Conservation (phyloP, 192 early-diverging fungal genomes). For the Paraglomus brasilianum region DNA sequence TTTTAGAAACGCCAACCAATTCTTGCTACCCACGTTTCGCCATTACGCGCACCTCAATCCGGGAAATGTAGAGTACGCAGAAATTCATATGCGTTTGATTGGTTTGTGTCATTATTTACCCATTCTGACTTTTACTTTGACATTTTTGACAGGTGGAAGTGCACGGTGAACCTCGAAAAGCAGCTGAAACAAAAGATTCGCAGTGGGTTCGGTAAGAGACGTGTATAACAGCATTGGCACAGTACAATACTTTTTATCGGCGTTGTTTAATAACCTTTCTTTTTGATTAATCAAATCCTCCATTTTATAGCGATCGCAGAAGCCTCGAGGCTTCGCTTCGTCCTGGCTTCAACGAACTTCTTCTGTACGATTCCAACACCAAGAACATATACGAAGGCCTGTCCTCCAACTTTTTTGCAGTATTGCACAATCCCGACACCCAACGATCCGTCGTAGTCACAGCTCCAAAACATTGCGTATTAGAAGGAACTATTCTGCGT, state of each 20-base stretch:
- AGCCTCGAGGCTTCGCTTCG: conserved; percentile 38
- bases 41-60: conserved; percentile 27
- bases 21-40: conserved; percentile 39
- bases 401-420: conserved; percentile 66
- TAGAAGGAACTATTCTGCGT: conserved; percentile 66
- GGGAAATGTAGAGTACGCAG: conserved; percentile 27
- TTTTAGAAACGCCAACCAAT: conserved; percentile 34
- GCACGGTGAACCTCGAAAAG: conserved; percentile 51
- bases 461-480: conserved; percentile 57
- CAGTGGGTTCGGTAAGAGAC: conserved; percentile 61
- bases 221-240: no score
- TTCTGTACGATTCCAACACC: conserved; percentile 53
- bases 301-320: conserved; percentile 48
- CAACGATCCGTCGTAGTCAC: conserved; percentile 40
- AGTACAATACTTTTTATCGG: background rate
- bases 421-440: conserved; percentile 38
- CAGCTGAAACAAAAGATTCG: conserved; percentile 66
- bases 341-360: conserved; percentile 58
- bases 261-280: background rate
- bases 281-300: background rate
- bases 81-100: background rate
- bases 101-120: background rate
- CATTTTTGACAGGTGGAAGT: conserved; percentile 44
- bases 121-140: conserved; percentile 1
- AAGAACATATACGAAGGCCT: conserved; percentile 68